Base-by-base conservation (phyloP, 495 filamentous ascomycete species). In the Cercophora samala region DNA sequence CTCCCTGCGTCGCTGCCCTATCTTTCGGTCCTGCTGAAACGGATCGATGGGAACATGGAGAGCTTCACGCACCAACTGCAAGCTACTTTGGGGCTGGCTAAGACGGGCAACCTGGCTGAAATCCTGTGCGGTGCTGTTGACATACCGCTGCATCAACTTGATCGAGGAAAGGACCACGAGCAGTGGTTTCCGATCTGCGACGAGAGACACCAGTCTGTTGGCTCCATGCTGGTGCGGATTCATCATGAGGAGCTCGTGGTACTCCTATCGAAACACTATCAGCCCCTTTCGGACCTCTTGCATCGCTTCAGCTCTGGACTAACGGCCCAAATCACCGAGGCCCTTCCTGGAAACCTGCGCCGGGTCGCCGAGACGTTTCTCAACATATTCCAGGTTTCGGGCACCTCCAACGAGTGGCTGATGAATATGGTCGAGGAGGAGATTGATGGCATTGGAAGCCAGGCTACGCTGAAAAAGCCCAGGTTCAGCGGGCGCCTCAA, bases 361-460 rank as follows among this genome's bases (percentile, higher is more conserved):
- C 83, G 87, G 24, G 80, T 98, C n/a, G 89, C 92, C 9, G 93
- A 97, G 72, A 88, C 90, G 42, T 86, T 99, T 58, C 82, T 98
- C 69, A 92, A 97, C 72, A 96, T 99, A 63, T 99, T 91, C 72
- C 95, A 99, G 74, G 96, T 97, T 15, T 93, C 92, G n/a, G 93
- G 92, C 4, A 87, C 87, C 62, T 90, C 91, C 15, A 87, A 84
- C 51, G 92, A 97, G 61, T 99, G 95, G 95, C 84, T 99, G 26
- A 95, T 92, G 79, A 87, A 90, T 2, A 82, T 99, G 61, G 91
- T 96, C 13, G 96, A 99, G 74, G 93, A 97, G 70, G 95, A 99
- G 76, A 98, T 99, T 64, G 95, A 98, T 73, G 94, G 92, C 8
- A 86, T 93, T 11, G 87, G 91, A 66, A 96, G 89, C 74, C 93